Evolutionary conservation across 768 basidiomycete genomes (phyloP).

Genomic region (Podaxis sp.): DNA sequence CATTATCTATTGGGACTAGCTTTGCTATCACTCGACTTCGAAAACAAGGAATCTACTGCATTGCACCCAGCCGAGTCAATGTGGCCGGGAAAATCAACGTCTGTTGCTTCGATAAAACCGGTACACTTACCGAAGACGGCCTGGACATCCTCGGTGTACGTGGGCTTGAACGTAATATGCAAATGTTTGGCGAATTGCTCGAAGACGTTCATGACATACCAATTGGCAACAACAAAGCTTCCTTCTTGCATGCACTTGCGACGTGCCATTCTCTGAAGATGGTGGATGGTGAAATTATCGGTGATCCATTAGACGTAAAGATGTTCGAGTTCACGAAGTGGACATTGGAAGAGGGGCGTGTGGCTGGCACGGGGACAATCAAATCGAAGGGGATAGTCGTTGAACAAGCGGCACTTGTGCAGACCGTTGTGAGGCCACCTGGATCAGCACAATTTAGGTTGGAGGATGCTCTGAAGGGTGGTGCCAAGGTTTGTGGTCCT

Average conservation of each 20-base stretch:
- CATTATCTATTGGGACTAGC: conserved; percentile 94
- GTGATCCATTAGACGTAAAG: conserved; percentile 94
- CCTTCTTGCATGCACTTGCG: conserved; percentile 87
- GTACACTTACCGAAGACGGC: conserved; percentile 97
- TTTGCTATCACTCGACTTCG: conserved; percentile 90
- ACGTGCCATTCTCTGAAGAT: conserved; percentile 96
- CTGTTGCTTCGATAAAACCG: conserved; percentile 99
- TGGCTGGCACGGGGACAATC: conserved; percentile 69
- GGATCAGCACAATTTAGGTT: conserved; percentile 88
- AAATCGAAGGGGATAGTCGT: conserved; percentile 60
- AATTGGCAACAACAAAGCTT: conserved; percentile 67
- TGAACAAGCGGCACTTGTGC: conserved; percentile 87
- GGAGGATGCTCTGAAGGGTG: conserved; percentile 90
- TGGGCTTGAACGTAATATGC: conserved; percentile 70
- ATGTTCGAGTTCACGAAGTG: conserved; percentile 99
- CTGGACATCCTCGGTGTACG: conserved; percentile 95
- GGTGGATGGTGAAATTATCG: conserved; percentile 84
- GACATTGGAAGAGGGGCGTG: conserved; percentile 90
- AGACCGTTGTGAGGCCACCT: conserved; percentile 94
- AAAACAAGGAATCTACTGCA: conserved; percentile 89
- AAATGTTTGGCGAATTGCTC: conserved; percentile 88
- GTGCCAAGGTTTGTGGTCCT: conserved; percentile 56
- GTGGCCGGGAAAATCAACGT: conserved; percentile 95
- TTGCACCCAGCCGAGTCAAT: conserved; percentile 94
- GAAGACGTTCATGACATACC: conserved; percentile 88